These are phyloP conservation scores for Monosporascus sp. DNA, from an alignment of 2,329 filamentous ascomycete genomes.

Conservation along the genomic window DNA sequence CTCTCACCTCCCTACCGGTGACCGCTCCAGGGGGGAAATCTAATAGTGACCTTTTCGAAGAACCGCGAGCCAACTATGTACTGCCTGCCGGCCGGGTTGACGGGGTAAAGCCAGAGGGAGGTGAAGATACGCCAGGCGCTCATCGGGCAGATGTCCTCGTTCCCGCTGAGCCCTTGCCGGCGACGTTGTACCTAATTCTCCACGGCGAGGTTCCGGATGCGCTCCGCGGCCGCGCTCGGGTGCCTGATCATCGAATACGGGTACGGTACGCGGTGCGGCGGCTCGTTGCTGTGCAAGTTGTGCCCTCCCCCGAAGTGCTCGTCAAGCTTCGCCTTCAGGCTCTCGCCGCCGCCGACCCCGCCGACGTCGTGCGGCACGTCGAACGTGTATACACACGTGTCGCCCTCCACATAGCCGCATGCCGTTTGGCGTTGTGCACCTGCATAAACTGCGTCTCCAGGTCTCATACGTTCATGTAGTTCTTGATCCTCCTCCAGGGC, in stretches of 20 bases:
- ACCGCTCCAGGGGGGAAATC: constrained; percentile 27
- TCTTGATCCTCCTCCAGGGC: too few species aligned
- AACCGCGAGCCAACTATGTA: too few species aligned
- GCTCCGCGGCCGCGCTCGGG: constrained; percentile 32
- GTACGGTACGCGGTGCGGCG: constrained; percentile 43
- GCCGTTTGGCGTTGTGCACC: too few species aligned
- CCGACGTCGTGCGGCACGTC: too few species aligned
- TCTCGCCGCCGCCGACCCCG: too few species aligned
- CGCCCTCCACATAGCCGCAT: too few species aligned
- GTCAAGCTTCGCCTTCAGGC: constrained; percentile 37
- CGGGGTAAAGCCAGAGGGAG: constrained; percentile 41
- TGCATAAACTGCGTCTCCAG: too few species aligned
- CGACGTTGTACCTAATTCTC: constrained; percentile 38
- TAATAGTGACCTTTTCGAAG: constrained; percentile 39
- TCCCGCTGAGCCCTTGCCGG: constrained; percentile 40
- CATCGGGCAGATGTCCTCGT: constrained; percentile 47
- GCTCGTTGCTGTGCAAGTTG: constrained; percentile 44
- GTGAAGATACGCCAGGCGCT: constrained; percentile 46
- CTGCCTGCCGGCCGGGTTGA: constrained; percentile 40
- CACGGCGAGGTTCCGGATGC: constrained; percentile 33
- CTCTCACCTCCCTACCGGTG: constrained; percentile 16
- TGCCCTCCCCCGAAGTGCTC: constrained; percentile 39
- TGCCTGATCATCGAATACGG: constrained; percentile 39
- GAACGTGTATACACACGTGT: too few species aligned
- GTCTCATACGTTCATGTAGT: too few species aligned